A percentile compares a stretch with the other conserved stretches of the same genome.
phyloP scores from a whole-genome alignment of 2,329 filamentous ascomycete genomes.

The Penicillium sp. region DNA sequence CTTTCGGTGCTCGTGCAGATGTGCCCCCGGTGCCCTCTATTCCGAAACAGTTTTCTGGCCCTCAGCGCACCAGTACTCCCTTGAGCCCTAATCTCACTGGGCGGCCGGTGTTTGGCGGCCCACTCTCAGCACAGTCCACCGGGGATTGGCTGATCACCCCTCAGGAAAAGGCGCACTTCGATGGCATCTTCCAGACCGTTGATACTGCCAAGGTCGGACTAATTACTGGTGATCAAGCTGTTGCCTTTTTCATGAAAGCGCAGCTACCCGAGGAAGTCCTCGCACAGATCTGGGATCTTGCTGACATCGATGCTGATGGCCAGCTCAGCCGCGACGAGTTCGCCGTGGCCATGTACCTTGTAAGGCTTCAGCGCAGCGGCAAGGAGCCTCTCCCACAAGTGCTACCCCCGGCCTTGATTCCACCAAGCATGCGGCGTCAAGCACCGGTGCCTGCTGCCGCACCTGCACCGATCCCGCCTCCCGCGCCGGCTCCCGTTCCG shows the following conservation, averaged over 20 bases:
- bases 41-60: constrained; percentile 74
- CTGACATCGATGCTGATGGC: constrained; percentile 89
- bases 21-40: constrained; percentile 66
- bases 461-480: constrained; percentile 45
- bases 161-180: constrained; percentile 83
- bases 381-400: constrained; percentile 71
- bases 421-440: constrained; percentile 75
- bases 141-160: constrained; percentile 82
- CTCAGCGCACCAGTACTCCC: constrained; percentile 62
- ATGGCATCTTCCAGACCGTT: constrained; percentile 79
- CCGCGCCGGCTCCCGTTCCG: constrained; percentile 44
- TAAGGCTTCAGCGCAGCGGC: constrained; percentile 81
- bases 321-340: constrained; percentile 87
- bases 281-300: constrained; percentile 95
- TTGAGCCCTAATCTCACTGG: constrained; percentile 39
- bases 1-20: constrained; percentile 55
- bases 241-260: constrained; percentile 90
- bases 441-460: constrained; percentile 39
- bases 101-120: constrained; percentile 53
- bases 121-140: constrained; percentile 56
- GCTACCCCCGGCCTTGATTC: constrained; percentile 80
- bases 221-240: constrained; percentile 92
- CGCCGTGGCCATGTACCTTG: constrained; percentile 95
- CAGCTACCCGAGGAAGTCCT: constrained; percentile 84
- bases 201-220: constrained; percentile 79